Conservation (phyloP, 148 eudicot species). For the Beta vulgaris region DNA sequence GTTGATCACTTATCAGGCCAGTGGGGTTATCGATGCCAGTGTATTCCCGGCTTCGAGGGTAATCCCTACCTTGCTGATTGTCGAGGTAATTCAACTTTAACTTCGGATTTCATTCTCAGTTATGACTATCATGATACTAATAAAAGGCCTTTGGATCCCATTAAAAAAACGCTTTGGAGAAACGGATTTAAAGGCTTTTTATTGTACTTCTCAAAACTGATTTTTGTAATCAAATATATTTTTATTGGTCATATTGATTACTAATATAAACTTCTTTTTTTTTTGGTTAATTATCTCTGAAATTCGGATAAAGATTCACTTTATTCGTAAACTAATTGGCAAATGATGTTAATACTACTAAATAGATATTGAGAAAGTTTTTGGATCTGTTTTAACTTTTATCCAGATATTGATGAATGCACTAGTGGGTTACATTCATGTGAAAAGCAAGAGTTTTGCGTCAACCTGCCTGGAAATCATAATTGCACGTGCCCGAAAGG, state of each 20-base stretch:
- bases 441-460: slow-evolving; percentile 18
- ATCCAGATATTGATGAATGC: neutral
- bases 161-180: no score
- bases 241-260: no score
- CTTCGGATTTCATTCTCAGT: rapidly evolving
- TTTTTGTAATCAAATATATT: no score
- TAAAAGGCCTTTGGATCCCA: neutral
- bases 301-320: no score
- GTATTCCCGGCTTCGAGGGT: neutral
- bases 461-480: neutral
- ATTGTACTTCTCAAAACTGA: no score
- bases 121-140: neutral
- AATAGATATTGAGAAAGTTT: no score
- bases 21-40: neutral
- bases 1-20: neutral
- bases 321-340: no score
- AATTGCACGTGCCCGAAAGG: slow-evolving; percentile 9
- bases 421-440: neutral
- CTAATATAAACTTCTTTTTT: no score
- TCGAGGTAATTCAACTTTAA: neutral
- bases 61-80: neutral
- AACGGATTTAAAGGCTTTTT: no score
- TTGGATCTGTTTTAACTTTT: neutral
- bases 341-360: neutral
- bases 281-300: no score